These are phyloP conservation scores for Lolium rigidum DNA, from an alignment of 176 grass and related monocot genomes.

Conservation along the genomic window DNA sequence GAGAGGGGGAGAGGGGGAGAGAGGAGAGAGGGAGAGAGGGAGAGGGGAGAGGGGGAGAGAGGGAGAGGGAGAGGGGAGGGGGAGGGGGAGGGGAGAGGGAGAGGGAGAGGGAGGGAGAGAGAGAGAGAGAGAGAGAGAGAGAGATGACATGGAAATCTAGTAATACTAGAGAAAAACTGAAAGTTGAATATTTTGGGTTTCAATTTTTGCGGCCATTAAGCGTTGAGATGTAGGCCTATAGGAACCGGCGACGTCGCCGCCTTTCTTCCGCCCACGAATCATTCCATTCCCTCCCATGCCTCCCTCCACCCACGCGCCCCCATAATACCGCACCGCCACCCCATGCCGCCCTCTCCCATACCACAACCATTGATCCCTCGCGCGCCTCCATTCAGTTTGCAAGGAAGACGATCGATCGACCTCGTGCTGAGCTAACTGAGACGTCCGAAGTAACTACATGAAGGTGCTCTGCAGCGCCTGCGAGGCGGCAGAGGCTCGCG, in stretches of 20 bases:
- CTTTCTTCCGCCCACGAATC: conserved; percentile 52
- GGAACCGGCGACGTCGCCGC: conserved; percentile 52
- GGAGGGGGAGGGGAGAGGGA: too few species aligned
- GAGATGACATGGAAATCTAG: neutral
- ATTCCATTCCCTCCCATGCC: conserved; percentile 32
- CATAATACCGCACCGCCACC: conserved; percentile 49
- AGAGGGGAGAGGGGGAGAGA: too few species aligned
- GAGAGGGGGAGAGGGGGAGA: too few species aligned
- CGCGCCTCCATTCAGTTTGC: neutral
- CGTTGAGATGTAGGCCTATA: conserved; percentile 26
- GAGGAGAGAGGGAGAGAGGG: too few species aligned
- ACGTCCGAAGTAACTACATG: conserved; percentile 42
- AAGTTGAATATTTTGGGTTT: neutral
- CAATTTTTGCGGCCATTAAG: conserved; percentile 47
- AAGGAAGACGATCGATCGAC: neutral
- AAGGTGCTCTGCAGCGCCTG: conserved; percentile 95
- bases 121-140: too few species aligned
- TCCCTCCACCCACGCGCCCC: conserved; percentile 4
- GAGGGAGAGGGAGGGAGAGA: too few species aligned
- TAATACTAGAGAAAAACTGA: neutral
- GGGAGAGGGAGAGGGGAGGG: too few species aligned
- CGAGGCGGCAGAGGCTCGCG: conserved; percentile 81
- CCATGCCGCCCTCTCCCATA: neutral
- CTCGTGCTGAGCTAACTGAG: neutral
- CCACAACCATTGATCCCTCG: neutral